Evolutionary conservation across 768 basidiomycete genomes (phyloP), one percentile per base, ranked within the genome.

Genomic region (Filobasidium wieringae): DNA sequence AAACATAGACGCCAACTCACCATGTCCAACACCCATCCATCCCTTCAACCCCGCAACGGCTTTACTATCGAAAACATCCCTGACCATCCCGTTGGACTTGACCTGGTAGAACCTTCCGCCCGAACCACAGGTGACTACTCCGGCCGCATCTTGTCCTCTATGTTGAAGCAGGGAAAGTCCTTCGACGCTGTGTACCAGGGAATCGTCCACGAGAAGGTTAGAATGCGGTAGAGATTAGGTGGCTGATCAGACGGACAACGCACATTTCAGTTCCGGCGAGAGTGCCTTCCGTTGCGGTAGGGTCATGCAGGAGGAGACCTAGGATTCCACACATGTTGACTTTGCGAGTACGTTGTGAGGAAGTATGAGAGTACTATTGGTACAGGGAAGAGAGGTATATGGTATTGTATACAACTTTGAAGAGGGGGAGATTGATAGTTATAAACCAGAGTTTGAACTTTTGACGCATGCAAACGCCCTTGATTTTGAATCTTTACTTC

Each of bases 31-130:
- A 55, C 95, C 95, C 95, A 99, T 99, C 43, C 86, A 84, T 5
- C 95, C 95, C 61, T 86, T 79, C 60, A 99, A 75, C 60, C 82
- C 83, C 39, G 81, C 79, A 57, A 97, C 77, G 3, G 86, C 81
- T 66, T 79, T 81, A 33, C 80, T 78, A 72, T 97, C 92, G 74
- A 97, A 90, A 60, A 97, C 85, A 69, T 99, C 95, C 52, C 92
- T 80, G 66, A 99, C 93, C 95, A 99, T 97, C 41, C 95, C 95
- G 69, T 97, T 99, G 27, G 90, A 89, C 76, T 99, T 99, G 79
- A 90, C 92, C 72, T 99, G 95, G 74, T 86, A 96, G 71, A 99
- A 86, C 41, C 91, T 83, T 27, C 95, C 95, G 70, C 89, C 90
- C 4, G 83, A 82, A 2, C 91, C 95, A 72, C 95, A 92, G 32